Evolutionary conservation across 148 eudicot genomes (phyloP).

Genomic region (Rhododendron henanense): DNA sequence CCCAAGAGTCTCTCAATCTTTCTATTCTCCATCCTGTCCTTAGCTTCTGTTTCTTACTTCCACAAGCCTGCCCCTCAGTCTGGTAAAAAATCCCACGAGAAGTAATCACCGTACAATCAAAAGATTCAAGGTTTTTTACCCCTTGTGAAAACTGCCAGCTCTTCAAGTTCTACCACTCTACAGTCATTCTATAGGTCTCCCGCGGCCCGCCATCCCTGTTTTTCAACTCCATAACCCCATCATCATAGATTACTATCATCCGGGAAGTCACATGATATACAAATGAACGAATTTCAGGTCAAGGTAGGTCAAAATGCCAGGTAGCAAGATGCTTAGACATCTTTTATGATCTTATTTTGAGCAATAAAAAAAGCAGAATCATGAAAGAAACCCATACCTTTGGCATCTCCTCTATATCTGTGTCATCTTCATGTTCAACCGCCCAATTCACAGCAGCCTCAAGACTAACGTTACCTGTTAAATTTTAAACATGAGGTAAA

Average conservation of each 20-base stretch:
- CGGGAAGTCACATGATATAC: neutral
- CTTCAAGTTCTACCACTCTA: neutral
- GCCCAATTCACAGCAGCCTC: conserved; percentile 95
- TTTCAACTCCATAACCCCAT: neutral
- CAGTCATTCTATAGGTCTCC: neutral
- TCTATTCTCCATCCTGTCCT: too few relatives aligned
- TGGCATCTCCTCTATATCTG: conserved; percentile 87
- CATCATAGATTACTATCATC: neutral
- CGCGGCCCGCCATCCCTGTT: neutral
- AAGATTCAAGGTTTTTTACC: neutral
- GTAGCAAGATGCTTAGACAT: conserved; percentile 1
- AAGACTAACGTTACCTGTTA: conserved; percentile 63
- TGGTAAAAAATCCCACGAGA: neutral
- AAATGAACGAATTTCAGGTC: neutral
- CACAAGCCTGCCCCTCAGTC: neutral
- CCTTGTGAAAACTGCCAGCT: neutral
- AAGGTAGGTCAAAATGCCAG: neutral
- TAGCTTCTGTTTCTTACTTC: neutral
- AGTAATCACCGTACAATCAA: neutral
- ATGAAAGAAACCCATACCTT: conserved; percentile 40
- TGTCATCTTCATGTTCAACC: conserved; percentile 90
- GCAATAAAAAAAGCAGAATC: neutral
- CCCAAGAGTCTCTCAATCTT: neutral
- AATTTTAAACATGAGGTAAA: neutral
- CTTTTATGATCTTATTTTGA: neutral